These are phyloP conservation scores for Fusarium sp. DNA, from an alignment of 2,329 filamentous ascomycete genomes.

Conservation along the genomic window DNA sequence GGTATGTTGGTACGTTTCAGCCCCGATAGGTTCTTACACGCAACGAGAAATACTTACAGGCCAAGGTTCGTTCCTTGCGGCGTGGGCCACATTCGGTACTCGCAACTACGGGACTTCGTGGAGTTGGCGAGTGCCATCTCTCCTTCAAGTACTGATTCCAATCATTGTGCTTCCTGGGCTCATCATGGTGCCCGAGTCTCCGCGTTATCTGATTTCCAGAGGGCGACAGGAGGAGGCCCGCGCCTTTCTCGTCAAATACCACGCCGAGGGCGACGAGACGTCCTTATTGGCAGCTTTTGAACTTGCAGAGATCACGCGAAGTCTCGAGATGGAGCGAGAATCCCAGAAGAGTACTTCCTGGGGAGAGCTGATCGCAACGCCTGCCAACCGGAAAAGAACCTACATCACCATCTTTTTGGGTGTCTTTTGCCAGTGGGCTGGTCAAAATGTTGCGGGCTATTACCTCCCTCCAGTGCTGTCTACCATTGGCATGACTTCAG, in stretches of 20 bases:
- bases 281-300: conserved; percentile 15
- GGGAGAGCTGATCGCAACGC: conserved; percentile 7
- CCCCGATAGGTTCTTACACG: no score
- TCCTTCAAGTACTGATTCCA: conserved; percentile 53
- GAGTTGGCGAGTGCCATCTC: conserved; percentile 59
- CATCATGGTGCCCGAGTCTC: conserved; percentile 17
- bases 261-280: conserved; percentile 14
- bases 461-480: conserved; percentile 51
- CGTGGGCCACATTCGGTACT: conserved; percentile 25
- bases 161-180: conserved; percentile 9
- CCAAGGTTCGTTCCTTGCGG: conserved; percentile 17
- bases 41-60: no score
- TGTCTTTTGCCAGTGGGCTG: conserved; percentile 18
- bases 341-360: conserved; percentile 6
- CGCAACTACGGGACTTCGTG: conserved; percentile 39
- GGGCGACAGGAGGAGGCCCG: conserved; percentile 12
- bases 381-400: conserved; percentile 16
- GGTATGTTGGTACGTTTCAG: conserved; percentile 7
- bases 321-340: conserved; percentile 20
- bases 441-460: conserved; percentile 34
- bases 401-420: conserved; percentile 17
- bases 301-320: conserved; percentile 11
- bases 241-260: conserved; percentile 5
- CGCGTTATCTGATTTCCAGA: conserved; percentile 11
- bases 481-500: conserved; percentile 50